phyloP scores from a whole-genome alignment of 345 rosid species.

The Arabidopsis thaliana region DNA sequence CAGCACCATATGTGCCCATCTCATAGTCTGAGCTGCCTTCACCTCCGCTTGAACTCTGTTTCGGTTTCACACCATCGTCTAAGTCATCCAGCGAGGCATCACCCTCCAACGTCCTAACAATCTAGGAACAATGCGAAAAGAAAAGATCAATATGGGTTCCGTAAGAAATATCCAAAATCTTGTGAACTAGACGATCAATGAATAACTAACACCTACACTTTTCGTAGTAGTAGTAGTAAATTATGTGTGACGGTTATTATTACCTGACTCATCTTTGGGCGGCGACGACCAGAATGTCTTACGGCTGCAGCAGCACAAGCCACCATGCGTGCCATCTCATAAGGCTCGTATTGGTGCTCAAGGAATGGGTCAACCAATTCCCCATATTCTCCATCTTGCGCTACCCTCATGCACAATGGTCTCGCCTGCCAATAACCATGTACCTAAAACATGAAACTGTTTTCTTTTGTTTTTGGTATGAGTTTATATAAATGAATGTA shows the following conservation, averaged over 20 bases:
- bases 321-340: slow-evolving; percentile 83
- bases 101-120: slow-evolving; percentile 86
- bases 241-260: slow-evolving; percentile 25
- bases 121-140: slow-evolving; percentile 47
- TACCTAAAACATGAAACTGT: not conserved
- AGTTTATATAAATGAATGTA: not conserved
- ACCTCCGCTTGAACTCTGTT: slow-evolving; percentile 61
- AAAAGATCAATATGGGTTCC: no score
- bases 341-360: slow-evolving; percentile 59
- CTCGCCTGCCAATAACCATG: slow-evolving; percentile 61
- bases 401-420: slow-evolving; percentile 69
- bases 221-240: not conserved
- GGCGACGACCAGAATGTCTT: slow-evolving; percentile 84
- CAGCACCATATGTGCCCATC: slow-evolving; percentile 71
- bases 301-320: slow-evolving; percentile 93
- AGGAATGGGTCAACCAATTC: slow-evolving; percentile 66
- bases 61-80: slow-evolving; percentile 72
- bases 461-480: not conserved
- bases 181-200: not conserved
- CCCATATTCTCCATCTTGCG: slow-evolving; percentile 67
- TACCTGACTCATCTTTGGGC: slow-evolving; percentile 94
- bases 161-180: not conserved
- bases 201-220: not conserved
- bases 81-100: slow-evolving; percentile 72
- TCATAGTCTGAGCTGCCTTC: slow-evolving; percentile 86